phyloP scores from a whole-genome alignment of 2,329 filamentous ascomycete genomes.

The Hypoxylon sp. region DNA sequence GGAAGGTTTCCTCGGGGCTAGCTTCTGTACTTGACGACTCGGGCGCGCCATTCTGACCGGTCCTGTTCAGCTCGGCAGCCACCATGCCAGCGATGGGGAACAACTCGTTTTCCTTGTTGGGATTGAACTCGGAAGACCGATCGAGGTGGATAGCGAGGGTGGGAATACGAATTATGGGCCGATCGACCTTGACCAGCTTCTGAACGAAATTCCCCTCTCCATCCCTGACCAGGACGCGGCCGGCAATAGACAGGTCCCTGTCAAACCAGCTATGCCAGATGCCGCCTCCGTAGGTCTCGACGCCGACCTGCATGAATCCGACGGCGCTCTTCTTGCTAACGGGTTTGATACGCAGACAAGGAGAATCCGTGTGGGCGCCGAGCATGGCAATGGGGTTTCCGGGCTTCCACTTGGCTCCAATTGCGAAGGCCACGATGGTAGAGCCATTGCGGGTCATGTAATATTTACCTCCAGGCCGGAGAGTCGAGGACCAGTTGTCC shows the following conservation, averaged over 20 bases:
- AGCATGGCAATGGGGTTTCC: constrained; percentile 94
- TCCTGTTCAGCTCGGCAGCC: constrained; percentile 87
- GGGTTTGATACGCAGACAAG: constrained; percentile 91
- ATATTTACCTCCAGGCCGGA: constrained; percentile 92
- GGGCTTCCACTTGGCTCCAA: constrained; percentile 90
- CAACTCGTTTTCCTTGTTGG: constrained; percentile 97
- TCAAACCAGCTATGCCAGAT: constrained; percentile 99
- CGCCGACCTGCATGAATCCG: constrained; percentile 93
- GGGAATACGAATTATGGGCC: constrained; percentile 90
- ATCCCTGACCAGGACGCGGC: constrained; percentile 84
- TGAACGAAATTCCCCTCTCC: constrained; percentile 80
- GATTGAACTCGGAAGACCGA: constrained; percentile 85
- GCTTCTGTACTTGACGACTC: constrained; percentile 52
- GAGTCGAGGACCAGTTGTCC: constrained; percentile 84
- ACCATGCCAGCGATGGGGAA: constrained; percentile 93
- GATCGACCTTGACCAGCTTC: constrained; percentile 89
- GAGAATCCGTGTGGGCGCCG: constrained; percentile 95
- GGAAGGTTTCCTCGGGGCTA: constrained; percentile 68
- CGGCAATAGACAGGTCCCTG: constrained; percentile 90
- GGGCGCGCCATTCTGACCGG: constrained; percentile 63
- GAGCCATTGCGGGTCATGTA: constrained; percentile 94
- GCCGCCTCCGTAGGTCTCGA: constrained; percentile 96
- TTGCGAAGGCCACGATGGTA: constrained; percentile 91
- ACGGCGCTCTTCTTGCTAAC: constrained; percentile 88
- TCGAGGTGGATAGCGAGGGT: constrained; percentile 95